phyloP scores from a whole-genome alignment of 345 rosid species.

The Gossypium ekmanianum region DNA sequence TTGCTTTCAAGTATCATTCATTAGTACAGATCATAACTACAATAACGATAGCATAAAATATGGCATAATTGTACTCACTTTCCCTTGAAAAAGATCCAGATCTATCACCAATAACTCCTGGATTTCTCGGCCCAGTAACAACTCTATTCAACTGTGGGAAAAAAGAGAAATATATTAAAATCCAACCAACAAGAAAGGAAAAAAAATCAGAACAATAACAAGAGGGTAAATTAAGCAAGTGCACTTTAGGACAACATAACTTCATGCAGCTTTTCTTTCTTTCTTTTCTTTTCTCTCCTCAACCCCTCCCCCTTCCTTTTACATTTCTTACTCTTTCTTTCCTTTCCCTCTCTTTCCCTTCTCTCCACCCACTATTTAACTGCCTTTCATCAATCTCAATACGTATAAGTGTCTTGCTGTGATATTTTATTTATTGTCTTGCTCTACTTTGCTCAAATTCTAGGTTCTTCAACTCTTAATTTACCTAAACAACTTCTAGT shows the following conservation, averaged over 20 bases:
- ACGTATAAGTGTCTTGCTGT: not conserved
- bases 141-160: slow-evolving; percentile 71
- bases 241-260: not conserved
- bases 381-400: not conserved
- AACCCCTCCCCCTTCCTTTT: not conserved
- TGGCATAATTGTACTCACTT: slow-evolving; percentile 55
- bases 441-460: not conserved
- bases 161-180: not conserved
- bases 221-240: not conserved
- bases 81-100: slow-evolving; percentile 96
- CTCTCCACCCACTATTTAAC: not conserved
- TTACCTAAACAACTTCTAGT: not conserved
- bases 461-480: not conserved
- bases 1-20: not conserved
- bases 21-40: not conserved
- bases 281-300: not conserved
- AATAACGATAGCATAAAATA: not conserved
- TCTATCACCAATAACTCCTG: slow-evolving; percentile 89
- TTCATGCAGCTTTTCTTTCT: not conserved
- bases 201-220: not conserved
- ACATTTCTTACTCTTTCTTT: not conserved
- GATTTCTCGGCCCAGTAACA: slow-evolving; percentile 86
- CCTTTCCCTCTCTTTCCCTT: not conserved
- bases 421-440: not conserved
- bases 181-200: not conserved